Base-by-base conservation (phyloP, 768 basidiomycete species). In the Dentipellis fragilis region DNA sequence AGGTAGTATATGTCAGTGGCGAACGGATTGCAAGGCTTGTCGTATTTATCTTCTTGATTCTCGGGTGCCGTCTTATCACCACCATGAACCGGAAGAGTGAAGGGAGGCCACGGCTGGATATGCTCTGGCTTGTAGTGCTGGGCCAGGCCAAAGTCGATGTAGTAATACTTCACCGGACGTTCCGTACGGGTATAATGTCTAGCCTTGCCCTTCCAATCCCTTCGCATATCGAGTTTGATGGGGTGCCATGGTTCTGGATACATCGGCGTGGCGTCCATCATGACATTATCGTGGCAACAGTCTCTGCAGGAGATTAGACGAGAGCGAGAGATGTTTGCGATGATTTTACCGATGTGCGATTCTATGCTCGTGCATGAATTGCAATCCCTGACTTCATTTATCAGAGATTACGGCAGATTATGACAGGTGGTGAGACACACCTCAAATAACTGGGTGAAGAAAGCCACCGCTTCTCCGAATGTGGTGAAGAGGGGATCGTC, bases 391-490 rank as follows among this genome's bases (percentile, higher is more conserved):
- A 3, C 11, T 2, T 12, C 40, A 19, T 5, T 12, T 0, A 12
- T 9, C 16, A 49, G 22, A 29, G 35, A 29, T 16, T 5, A n/a
- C n/a, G n/a, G n/a, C n/a, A n/a, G 34, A 3, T 1, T 9, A 2
- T 29, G 1, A 12, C 4, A 17, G n/a, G n/a, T 29, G 17, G 9
- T 7, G 14, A 57, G 10, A 48, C 6, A 22, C 37, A 69, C 71
- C 62, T 69, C 66, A 11, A 69, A 62, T 11, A 71, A 58, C 37
- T 72, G 70, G 12, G 50, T 22, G 45, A 68, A 58, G 22, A 65
- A 69, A 3, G 66, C 66, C 10, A 69, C 53, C 0, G 59, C 65
- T 54, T 72, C 71, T 2, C 69, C 71, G 4, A 69, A 37, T 1
- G 69, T 67, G 1, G 62, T 45, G 49, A 69, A 70, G 0, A 39